Conservation (phyloP, 345 rosid species). For the Rubroshorea leprosula region DNA sequence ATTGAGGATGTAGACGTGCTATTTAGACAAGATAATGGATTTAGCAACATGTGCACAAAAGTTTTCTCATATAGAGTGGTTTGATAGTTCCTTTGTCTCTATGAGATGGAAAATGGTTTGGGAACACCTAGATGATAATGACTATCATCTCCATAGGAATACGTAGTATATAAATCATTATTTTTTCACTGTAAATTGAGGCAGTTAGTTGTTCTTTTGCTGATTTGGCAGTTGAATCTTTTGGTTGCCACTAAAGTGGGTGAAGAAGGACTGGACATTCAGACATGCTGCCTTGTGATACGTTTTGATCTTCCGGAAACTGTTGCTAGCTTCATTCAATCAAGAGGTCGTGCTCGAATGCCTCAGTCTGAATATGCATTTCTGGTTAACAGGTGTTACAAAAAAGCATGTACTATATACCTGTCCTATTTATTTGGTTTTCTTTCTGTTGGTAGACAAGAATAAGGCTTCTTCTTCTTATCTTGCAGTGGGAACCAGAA, state of each 20-base stretch:
- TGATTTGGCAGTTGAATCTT: constrained; percentile 73
- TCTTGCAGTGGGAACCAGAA: constrained; percentile 61
- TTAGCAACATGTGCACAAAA: no score
- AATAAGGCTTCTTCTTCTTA: constrained; percentile 17
- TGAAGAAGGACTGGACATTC: constrained; percentile 97
- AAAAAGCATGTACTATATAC: constrained; percentile 9
- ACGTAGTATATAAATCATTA: background rate
- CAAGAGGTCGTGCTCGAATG: constrained; percentile 98
- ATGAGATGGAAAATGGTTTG: background rate
- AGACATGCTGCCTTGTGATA: constrained; percentile 93
- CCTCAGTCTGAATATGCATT: constrained; percentile 92
- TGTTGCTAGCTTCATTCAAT: constrained; percentile 93
- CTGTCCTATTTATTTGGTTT: constrained; percentile 13
- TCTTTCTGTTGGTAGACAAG: constrained; percentile 5
- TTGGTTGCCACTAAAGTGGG: constrained; percentile 94
- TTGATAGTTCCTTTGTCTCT: no score
- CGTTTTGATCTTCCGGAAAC: constrained; percentile 97
- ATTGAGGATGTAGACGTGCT: no score
- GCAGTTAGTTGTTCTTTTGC: constrained; percentile 2
- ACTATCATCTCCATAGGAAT: background rate
- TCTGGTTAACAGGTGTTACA: constrained; percentile 74
- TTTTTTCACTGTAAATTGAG: background rate
- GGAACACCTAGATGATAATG: background rate
- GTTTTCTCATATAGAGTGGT: no score
- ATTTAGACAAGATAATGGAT: no score